Evolutionary conservation across 805 yeast genomes (phyloP).

Genomic region (Suhomyces tanzawaensis): DNA sequence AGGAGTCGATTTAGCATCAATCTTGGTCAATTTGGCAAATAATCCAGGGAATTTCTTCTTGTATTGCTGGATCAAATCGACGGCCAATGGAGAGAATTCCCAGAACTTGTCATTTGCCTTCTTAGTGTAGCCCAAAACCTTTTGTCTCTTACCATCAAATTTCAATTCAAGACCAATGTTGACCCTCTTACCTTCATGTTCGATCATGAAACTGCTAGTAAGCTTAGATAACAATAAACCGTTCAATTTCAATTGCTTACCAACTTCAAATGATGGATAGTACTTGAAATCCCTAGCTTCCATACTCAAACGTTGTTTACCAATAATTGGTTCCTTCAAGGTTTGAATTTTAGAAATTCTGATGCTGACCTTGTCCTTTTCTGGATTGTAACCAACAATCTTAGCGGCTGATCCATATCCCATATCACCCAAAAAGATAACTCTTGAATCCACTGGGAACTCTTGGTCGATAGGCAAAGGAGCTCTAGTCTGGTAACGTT

Average conservation of each 20-base stretch:
- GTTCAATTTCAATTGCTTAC: constrained; percentile 54
- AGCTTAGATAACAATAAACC: constrained; percentile 72
- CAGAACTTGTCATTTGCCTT: constrained; percentile 58
- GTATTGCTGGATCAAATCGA: constrained; percentile 63
- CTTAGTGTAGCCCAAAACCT: constrained; percentile 85
- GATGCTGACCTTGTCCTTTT: constrained; percentile 48
- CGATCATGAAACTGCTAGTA: constrained; percentile 69
- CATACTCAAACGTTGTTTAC: constrained; percentile 53
- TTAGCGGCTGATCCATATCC: constrained; percentile 83
- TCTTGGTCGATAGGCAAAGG: constrained; percentile 80
- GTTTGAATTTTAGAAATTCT: constrained; percentile 37
- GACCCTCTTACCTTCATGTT: constrained; percentile 42
- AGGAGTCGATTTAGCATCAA: constrained; percentile 35
- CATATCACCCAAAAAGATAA: constrained; percentile 77
- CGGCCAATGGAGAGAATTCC: constrained; percentile 80
- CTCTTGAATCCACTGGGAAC: constrained; percentile 70
- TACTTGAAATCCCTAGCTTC: constrained; percentile 60
- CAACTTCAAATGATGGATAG: constrained; percentile 62
- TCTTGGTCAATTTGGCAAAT: constrained; percentile 39
- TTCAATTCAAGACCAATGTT: constrained; percentile 85
- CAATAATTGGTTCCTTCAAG: constrained; percentile 60
- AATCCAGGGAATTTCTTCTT: constrained; percentile 58
- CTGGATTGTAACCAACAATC: constrained; percentile 57
- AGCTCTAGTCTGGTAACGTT: constrained; percentile 65
- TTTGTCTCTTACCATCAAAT: constrained; percentile 72